Conservation (phyloP, 805 yeast genomes). For the Zygosaccharomyces pseudorouxii region DNA sequence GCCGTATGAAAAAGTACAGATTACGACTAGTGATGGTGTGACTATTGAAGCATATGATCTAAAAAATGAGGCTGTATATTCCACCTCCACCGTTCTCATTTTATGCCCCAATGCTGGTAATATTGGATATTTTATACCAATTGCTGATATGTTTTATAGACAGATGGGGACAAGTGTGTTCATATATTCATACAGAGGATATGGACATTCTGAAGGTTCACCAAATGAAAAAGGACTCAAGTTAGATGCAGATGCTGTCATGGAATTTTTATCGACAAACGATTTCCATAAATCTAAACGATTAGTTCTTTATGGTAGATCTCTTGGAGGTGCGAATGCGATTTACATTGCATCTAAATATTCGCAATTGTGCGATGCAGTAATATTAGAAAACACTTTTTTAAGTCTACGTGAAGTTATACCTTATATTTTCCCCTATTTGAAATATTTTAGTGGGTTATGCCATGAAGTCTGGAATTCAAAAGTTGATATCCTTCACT, state of each 20-base stretch:
- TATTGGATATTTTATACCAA: conserved; percentile 84
- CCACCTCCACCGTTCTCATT: conserved; percentile 62
- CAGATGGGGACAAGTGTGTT: conserved; percentile 70
- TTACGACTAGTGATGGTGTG: conserved; percentile 69
- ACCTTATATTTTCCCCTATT: conserved; percentile 68
- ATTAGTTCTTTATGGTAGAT: conserved; percentile 75
- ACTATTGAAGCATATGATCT: conserved; percentile 57
- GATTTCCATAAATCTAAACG: conserved; percentile 45
- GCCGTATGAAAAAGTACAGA: conserved; percentile 54
- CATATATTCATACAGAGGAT: conserved; percentile 85
- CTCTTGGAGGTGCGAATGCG: conserved; percentile 94
- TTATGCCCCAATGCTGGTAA: conserved; percentile 94
- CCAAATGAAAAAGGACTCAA: conserved; percentile 79
- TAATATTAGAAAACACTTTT: conserved; percentile 85
- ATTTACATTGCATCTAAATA: conserved; percentile 68
- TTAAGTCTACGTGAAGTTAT: conserved; percentile 65
- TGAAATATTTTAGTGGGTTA: conserved; percentile 50
- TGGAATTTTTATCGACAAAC: conserved; percentile 53
- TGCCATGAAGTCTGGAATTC: conserved; percentile 85
- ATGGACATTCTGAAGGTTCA: conserved; percentile 72
- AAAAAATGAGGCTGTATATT: conserved; percentile 27
- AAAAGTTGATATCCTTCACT: conserved; percentile 49
- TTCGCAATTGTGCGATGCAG: conserved; percentile 49
- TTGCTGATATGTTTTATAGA: conserved; percentile 63
- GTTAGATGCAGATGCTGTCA: conserved; percentile 69